These are phyloP conservation scores for Xanthoparmelia taractica DNA, from an alignment of 495 filamentous ascomycete species.

Conservation along the genomic window DNA sequence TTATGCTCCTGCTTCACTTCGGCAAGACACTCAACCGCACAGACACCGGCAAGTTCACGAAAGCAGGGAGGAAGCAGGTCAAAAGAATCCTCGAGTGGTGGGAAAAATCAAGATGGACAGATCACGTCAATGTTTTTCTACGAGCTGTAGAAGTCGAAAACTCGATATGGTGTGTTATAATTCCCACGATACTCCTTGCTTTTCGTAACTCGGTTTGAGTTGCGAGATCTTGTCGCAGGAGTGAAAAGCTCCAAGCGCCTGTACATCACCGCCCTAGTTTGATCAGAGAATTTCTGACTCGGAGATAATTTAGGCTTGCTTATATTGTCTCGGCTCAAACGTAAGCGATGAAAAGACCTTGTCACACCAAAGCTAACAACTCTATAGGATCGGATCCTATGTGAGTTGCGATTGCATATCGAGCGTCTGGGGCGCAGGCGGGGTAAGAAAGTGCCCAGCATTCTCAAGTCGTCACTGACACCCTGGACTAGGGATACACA, in stretches of 20 bases:
- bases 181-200: background rate
- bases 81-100: background rate
- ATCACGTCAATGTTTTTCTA: background rate
- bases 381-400: background rate
- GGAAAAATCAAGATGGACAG: background rate
- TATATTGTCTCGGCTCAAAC: conserved; percentile 24
- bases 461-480: background rate
- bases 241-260: background rate
- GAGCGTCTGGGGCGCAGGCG: conserved; percentile 11
- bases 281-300: conserved; percentile 2
- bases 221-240: background rate
- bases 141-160: background rate
- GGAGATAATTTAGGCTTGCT: conserved; percentile 2
- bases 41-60: background rate
- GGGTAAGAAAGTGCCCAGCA: background rate
- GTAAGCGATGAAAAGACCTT: conserved; percentile 10
- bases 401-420: conserved; percentile 17
- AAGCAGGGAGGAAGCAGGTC: background rate
- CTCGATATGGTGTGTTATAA: background rate
- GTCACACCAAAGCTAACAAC: background rate
- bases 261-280: background rate
- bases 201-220: background rate
- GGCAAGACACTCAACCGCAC: background rate
- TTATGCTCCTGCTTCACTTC: background rate
- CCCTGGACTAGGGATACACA: conserved; percentile 24